Evolutionary conservation across 1,284 basidiomycete genomes (phyloP), one percentile per base, ranked within the genome.

Genomic region (Trametes pubescens): DNA sequence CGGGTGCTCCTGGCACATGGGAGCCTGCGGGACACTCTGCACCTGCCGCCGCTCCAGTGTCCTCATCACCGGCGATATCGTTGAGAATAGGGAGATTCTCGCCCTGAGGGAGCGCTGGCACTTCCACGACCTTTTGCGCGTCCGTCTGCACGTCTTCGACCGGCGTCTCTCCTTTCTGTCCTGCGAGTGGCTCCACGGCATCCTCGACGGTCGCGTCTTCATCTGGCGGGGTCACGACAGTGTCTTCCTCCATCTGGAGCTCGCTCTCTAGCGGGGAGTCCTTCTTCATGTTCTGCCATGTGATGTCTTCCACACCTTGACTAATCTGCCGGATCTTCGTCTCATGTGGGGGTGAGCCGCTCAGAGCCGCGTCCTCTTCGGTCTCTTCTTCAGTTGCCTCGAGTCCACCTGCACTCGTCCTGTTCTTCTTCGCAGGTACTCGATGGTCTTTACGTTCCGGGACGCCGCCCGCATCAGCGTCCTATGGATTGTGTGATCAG

Each of bases 271-370:
- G 37, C 1, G 56, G 75, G 57, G 76, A 69, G 34, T 62, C 69
- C 68, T 75, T 75, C 62, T 79, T 79, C 71, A 77, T 77, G 65
- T 83, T 86, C 75, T 82, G 82, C 88, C 89, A 91, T 70, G 79
- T 86, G 69, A 91, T 82, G 73, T 92, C 90, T 73, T 91, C 89
- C 26, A 92, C 89, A 38, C 89, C 88, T 70, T 87, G 87, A 67
- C 89, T 91, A 72, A 92, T 91, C 77, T 91, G 89, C 52, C 88
- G 84, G 62, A 90, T 87, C 78, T 86, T 86, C 65, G 86, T 84
- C 76, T 92, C 90, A 65, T 87, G 84, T 2, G 87, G 88, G 1
- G 90, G 91, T 22, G 91, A 92, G 43, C 80, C 82, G 57, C 80
- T 81, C 54, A 82, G 71, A 16, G 76, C 80, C 7, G 67, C 59